Conservation (phyloP, 177 flowering plant species). For the Vitis hybrid region DNA sequence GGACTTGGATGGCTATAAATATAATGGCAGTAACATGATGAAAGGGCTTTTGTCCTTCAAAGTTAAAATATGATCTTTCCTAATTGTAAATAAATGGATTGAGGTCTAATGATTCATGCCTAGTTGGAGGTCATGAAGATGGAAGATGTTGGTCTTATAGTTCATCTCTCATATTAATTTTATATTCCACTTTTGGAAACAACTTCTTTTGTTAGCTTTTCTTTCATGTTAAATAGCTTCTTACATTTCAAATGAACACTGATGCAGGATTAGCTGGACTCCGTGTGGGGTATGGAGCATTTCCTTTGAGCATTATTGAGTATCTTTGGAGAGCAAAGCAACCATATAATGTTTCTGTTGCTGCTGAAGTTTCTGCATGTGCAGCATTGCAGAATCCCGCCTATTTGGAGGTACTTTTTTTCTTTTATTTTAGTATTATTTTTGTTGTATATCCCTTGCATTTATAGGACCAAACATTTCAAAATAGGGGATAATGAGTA, state of each 20-base stretch:
- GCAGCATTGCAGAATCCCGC: conserved; percentile 85
- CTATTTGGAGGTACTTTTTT: conserved; percentile 71
- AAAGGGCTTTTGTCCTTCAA: no score
- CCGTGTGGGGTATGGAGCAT: conserved; percentile 97
- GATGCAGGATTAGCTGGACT: conserved; percentile 89
- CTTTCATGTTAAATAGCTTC: not conserved
- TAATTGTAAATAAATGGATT: no score
- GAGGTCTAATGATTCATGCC: not conserved
- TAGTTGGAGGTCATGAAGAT: not conserved
- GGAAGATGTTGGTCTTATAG: not conserved
- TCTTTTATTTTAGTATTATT: not conserved
- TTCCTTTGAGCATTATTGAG: conserved; percentile 86
- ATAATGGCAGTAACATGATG: no score
- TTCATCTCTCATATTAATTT: not conserved
- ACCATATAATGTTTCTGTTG: conserved; percentile 98
- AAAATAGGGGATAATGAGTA: no score
- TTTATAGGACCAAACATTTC: not conserved
- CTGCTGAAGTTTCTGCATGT: conserved; percentile 96
- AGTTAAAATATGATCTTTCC: no score
- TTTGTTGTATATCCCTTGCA: not conserved
- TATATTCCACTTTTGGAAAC: not conserved
- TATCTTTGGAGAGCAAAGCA: conserved; percentile 98
- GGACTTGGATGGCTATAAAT: no score
- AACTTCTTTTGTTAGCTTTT: not conserved
- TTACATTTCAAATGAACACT: not conserved